Conservation (phyloP, 495 filamentous ascomycete genomes). For the Lasiosphaeria hispida region DNA sequence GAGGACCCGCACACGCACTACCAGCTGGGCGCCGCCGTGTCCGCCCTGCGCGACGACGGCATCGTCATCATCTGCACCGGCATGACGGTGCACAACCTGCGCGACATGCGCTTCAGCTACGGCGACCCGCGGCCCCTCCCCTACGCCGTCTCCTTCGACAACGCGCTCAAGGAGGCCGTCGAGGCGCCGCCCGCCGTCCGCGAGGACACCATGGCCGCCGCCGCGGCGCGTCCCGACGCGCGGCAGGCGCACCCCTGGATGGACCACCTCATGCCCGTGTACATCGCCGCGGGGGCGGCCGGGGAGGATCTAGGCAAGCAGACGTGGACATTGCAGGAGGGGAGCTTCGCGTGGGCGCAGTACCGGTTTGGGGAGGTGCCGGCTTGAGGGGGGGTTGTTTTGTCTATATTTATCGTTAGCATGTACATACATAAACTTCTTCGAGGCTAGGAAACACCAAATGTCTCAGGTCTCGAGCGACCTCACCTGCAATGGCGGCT, state of each 20-base stretch:
- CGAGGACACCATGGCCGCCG: conserved; percentile 56
- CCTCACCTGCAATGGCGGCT: no score
- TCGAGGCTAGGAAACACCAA: no score
- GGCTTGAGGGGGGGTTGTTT: neutral
- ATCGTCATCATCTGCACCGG: conserved; percentile 74
- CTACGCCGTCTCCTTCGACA: conserved; percentile 75
- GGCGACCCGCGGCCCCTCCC: conserved; percentile 52
- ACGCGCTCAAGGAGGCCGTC: conserved; percentile 70
- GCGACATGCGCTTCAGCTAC: conserved; percentile 55
- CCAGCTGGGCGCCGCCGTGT: conserved; percentile 65
- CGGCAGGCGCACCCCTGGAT: conserved; percentile 72
- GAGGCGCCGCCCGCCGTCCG: conserved; percentile 53
- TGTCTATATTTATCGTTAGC: neutral
- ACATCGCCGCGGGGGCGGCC: conserved; percentile 71
- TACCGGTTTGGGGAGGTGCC: conserved; percentile 68
- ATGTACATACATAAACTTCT: no score
- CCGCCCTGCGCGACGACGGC: conserved; percentile 65
- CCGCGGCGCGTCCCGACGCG: conserved; percentile 64
- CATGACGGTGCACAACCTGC: conserved; percentile 86
- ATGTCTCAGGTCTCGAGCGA: no score
- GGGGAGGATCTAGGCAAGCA: conserved; percentile 60
- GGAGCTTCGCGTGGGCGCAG: conserved; percentile 70
- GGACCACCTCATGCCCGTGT: conserved; percentile 78
- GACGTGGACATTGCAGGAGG: conserved; percentile 65
- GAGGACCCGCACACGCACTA: conserved; percentile 72